Base-by-base conservation (phyloP, 2,329 filamentous ascomycete genomes). In the Aspergillus ibericus region DNA sequence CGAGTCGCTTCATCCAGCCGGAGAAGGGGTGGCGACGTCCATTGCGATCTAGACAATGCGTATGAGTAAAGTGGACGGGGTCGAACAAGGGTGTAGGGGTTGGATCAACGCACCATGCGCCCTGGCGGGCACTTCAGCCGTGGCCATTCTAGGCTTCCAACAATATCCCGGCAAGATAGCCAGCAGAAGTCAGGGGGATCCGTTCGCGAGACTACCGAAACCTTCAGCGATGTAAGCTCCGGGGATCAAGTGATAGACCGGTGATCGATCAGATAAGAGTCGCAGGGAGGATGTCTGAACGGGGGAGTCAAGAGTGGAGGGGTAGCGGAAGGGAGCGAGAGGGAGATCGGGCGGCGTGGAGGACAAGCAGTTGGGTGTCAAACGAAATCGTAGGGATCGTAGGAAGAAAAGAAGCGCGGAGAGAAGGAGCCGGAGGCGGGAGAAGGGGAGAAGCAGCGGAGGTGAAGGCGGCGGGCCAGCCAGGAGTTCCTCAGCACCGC, bases 1-100 rank as follows among this genome's bases (percentile, higher is more conserved):
- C 88, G 58, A 98, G 85, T 71, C 93, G 93, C 82, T 93, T 96
- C 81, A 99, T 92, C 90, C 93, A 96, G 66, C 88, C 91, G 48
- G 93, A 86, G 73, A 98, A 98, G 22, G 93, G 93, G 63, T 91
- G 87, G 68, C 92, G 88, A 65, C 92, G 89, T 68, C 84, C 85
- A 70, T 87, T 82, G 66, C 87, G 85, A 75, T 92, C 89, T 92
- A 77, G 67, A 62, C 77, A 59, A 48, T 16, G 29, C 32, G 36
- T 15, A 42, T 59, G 35, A 61, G 58, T 35, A 46, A 50, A 42
- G 63, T 20, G 18, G 22, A 29, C 3, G 16, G 46, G n/a, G 25
- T 25, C 36, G 16, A n/a, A 29, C 16, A 44, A 51, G 47, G 34
- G 35, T 46, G 60, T 27, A 35, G 46, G 38, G 48, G 50, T 18